phyloP scores from a whole-genome alignment of 768 basidiomycete genomes.

The Calvatia gigantea region DNA sequence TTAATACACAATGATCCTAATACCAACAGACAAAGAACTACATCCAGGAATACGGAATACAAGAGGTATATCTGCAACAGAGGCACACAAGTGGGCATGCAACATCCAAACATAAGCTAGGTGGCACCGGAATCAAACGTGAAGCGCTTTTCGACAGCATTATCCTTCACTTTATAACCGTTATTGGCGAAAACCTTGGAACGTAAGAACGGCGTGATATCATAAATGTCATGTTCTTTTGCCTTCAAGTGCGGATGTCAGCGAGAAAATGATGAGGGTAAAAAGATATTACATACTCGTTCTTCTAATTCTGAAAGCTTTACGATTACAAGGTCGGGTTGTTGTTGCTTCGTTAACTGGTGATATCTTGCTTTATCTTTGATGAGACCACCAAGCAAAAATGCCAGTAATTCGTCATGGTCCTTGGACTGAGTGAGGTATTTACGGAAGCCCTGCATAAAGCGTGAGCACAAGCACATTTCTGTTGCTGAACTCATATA shows the following conservation, averaged over 20 bases:
- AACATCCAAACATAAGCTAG: constrained; percentile 18
- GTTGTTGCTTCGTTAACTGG: constrained; percentile 71
- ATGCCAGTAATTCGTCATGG: constrained; percentile 92
- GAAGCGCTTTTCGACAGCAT: constrained; percentile 69
- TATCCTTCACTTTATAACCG: constrained; percentile 74
- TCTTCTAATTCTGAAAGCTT: constrained; percentile 83
- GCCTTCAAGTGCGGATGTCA: constrained; percentile 47
- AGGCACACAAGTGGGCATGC: background rate
- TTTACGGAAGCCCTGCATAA: constrained; percentile 84
- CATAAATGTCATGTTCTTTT: constrained; percentile 96
- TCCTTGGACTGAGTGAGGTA: constrained; percentile 95
- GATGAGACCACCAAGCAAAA: constrained; percentile 89
- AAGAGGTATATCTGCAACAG: constrained; percentile 14
- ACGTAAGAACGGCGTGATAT: constrained; percentile 78
- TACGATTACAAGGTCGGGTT: constrained; percentile 74
- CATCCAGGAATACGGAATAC: background rate
- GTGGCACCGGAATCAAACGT: constrained; percentile 12
- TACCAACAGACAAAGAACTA: constrained; percentile 17
- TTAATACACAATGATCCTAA: constrained; percentile 10
- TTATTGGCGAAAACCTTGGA: constrained; percentile 85
- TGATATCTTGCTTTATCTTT: constrained; percentile 90
- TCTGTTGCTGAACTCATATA: constrained; percentile 32
- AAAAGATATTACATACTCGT: constrained; percentile 49
- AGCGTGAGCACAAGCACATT: constrained; percentile 4
- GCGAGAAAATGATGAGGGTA: background rate